phyloP scores from a whole-genome alignment of 1,139 yeast species.

The Starmera stellimalicola region DNA sequence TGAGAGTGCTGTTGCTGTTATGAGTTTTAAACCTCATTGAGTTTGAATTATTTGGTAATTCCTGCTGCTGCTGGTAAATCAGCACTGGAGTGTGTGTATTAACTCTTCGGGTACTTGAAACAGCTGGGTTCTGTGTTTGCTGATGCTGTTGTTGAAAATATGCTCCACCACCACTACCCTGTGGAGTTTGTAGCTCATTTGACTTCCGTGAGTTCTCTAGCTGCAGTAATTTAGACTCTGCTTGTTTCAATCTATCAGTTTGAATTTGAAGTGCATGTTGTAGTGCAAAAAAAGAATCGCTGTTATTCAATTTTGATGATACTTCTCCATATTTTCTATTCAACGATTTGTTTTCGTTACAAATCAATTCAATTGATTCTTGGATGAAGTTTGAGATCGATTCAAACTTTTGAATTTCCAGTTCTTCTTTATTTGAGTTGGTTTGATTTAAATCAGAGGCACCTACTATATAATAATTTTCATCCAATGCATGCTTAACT shows the following conservation, averaged over 20 bases:
- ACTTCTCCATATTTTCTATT: constrained; percentile 2
- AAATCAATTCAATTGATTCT: constrained; percentile 10
- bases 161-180: too few species aligned
- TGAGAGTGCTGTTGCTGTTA: background rate
- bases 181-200: too few species aligned
- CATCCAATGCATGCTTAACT: constrained; percentile 5
- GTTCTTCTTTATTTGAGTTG: constrained; percentile 2
- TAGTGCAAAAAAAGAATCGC: constrained; percentile 3
- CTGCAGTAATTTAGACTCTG: constrained; percentile 4
- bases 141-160: too few species aligned
- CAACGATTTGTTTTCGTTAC: constrained; percentile 9
- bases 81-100: too few species aligned
- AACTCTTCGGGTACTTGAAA: too few species aligned
- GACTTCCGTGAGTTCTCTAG: too few species aligned
- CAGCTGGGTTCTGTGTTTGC: too few species aligned
- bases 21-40: background rate
- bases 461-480: background rate
- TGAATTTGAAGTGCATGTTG: constrained; percentile 8
- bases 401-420: constrained; percentile 5
- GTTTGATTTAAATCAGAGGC: background rate
- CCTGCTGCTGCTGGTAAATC: too few species aligned
- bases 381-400: constrained; percentile 9
- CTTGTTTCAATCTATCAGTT: constrained; percentile 2
- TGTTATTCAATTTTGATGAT: background rate
- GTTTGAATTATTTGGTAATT: too few species aligned